phyloP scores from a whole-genome alignment of 768 basidiomycete species.

The Butyriboletus loyo region DNA sequence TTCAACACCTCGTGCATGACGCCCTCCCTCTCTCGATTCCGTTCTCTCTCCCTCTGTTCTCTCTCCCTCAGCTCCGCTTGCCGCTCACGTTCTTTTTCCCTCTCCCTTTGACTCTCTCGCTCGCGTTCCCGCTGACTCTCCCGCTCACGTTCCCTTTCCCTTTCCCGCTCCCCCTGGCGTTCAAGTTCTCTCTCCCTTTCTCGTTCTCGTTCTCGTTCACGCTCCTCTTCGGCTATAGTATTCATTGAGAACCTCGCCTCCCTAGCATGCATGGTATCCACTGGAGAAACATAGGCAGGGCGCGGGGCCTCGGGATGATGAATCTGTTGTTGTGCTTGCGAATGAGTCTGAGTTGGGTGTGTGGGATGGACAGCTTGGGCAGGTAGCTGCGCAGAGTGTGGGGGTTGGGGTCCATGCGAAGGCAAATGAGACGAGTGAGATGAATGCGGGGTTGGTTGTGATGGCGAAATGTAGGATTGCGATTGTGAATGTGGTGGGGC shows the following conservation, averaged over 20 bases:
- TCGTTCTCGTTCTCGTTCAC: conserved; percentile 20
- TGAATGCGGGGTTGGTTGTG: conserved; percentile 9
- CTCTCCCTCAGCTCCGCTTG: conserved; percentile 20
- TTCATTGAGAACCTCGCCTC: conserved; percentile 15
- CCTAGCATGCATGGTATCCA: conserved; percentile 28
- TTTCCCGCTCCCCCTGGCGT: conserved; percentile 19
- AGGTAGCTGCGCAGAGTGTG: conserved; percentile 13
- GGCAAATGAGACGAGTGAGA: conserved; percentile 10
- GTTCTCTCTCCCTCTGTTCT: conserved; percentile 25
- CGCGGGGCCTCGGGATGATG: conserved; percentile 24
- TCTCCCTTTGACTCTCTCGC: conserved; percentile 20
- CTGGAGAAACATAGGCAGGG: conserved; percentile 27
- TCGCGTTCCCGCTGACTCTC: conserved; percentile 22
- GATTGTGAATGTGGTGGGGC: conserved; percentile 19
- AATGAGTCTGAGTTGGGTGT: conserved; percentile 20
- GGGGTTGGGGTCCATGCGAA: conserved; percentile 13
- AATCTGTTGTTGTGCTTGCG: conserved; percentile 25
- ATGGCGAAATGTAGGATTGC: conserved; percentile 23
- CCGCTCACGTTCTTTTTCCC: conserved; percentile 24
- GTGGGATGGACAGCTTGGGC: conserved; percentile 14
- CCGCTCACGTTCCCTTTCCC: conserved; percentile 18
- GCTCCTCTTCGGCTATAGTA: conserved; percentile 16
- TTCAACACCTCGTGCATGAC: conserved; percentile 30
- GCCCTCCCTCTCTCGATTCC: conserved; percentile 18
- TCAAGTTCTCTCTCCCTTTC: conserved; percentile 23